Conservation (phyloP, 1,284 basidiomycete genomes). For the Cutaneotrichosporon mucoides region DNA sequence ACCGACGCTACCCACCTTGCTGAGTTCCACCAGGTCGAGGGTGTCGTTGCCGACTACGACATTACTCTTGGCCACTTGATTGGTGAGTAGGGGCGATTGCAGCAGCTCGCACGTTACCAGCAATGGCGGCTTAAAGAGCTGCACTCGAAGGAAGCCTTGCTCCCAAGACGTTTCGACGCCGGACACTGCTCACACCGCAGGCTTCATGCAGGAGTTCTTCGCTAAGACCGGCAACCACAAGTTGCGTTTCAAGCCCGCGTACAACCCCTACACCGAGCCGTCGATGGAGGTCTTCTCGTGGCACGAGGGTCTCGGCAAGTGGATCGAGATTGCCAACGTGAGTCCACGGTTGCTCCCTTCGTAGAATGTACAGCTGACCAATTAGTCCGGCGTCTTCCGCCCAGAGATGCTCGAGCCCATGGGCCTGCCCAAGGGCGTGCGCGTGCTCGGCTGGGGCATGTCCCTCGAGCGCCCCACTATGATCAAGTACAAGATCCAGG, state of each 20-base stretch:
- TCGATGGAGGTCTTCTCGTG: constrained; percentile 99
- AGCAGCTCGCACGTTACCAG: too few relatives aligned
- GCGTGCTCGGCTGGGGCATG: constrained; percentile 96
- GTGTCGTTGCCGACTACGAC: constrained; percentile 91
- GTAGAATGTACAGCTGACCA: too few relatives aligned
- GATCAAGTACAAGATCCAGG: constrained; percentile 91
- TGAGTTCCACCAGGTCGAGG: constrained; percentile 99
- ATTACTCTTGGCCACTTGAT: constrained; percentile 96
- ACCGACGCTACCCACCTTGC: constrained; percentile 99
- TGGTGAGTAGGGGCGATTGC: constrained; percentile 62
- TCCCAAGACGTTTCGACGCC: too few relatives aligned
- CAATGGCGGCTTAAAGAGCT: too few relatives aligned
- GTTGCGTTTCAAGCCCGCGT: constrained; percentile 85
- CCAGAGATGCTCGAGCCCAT: constrained; percentile 99
- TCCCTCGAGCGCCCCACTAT: constrained; percentile 96
- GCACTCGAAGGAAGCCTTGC: too few relatives aligned
- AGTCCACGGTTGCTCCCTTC: constrained; percentile 13
- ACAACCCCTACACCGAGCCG: constrained; percentile 86
- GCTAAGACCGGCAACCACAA: constrained; percentile 93
- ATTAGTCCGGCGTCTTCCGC: constrained; percentile 93
- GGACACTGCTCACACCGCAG: constrained; percentile 49
- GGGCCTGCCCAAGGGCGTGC: constrained; percentile 95
- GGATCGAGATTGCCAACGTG: constrained; percentile 76
- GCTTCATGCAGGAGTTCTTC: constrained; percentile 98
- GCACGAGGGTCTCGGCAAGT: constrained; percentile 88